Conservation (phyloP, 2,329 filamentous ascomycete genomes). For the Colletotrichum camelliae region DNA sequence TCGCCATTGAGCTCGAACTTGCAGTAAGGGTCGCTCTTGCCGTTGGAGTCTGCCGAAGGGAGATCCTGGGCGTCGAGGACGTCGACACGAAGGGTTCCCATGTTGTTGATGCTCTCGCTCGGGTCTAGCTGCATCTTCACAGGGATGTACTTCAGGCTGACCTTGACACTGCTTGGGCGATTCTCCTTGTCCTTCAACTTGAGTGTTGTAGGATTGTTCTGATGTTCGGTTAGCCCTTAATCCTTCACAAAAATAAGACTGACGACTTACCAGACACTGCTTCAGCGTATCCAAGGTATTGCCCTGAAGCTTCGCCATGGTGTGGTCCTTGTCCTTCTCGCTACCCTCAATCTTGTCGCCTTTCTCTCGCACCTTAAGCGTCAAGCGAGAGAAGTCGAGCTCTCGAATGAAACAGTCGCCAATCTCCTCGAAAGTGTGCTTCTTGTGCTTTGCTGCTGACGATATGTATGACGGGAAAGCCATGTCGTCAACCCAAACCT, state of each 20-base stretch:
- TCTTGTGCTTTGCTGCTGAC: conserved; percentile 72
- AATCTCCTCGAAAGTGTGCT: conserved; percentile 84
- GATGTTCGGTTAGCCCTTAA: background rate
- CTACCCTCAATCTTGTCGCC: conserved; percentile 69
- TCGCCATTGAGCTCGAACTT: conserved; percentile 91
- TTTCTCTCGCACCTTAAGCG: conserved; percentile 84
- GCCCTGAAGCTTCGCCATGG: conserved; percentile 82
- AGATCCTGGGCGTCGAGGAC: conserved; percentile 85
- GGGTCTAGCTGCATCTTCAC: conserved; percentile 94
- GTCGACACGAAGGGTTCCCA: conserved; percentile 93
- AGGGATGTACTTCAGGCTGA: conserved; percentile 94
- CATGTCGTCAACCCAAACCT: conserved; percentile 94
- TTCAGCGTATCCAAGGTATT: conserved; percentile 88
- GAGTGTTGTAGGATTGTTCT: conserved; percentile 90
- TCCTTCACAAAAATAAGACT: no score
- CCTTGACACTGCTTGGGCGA: conserved; percentile 77
- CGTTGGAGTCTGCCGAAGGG: conserved; percentile 94
- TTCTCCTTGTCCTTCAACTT: conserved; percentile 81
- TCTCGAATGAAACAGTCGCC: conserved; percentile 96
- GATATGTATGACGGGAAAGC: conserved; percentile 89
- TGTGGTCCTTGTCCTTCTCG: conserved; percentile 73
- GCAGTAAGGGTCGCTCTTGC: conserved; percentile 96
- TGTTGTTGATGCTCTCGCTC: conserved; percentile 98
- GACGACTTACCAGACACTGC: conserved; percentile 74
- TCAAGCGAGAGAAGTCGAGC: conserved; percentile 94